Percentiles rank a stretch among this genome's conserved stretches.
Evolutionary conservation across 2,329 filamentous ascomycete species (phyloP).

Genomic region (Cladosporium austrohemisphaericum): DNA sequence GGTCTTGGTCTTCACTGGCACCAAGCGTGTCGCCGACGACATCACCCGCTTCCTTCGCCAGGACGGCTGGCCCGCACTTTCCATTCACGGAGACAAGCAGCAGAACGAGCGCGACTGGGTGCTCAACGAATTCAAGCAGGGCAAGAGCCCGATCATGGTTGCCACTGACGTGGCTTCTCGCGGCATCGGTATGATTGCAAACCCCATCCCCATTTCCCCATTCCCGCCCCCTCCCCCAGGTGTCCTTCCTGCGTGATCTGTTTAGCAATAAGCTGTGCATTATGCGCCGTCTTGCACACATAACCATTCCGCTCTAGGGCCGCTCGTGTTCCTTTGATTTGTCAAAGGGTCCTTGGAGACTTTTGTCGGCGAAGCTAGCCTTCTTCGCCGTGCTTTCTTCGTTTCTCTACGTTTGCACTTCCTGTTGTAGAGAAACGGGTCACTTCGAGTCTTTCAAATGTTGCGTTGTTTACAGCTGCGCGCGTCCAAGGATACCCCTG

Average conservation of each 20-base stretch:
- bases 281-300: constrained; percentile 82
- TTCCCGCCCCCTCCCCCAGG: constrained; percentile 29
- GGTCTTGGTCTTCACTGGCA: constrained; percentile 83
- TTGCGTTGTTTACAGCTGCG: constrained; percentile 64
- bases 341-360: constrained; percentile 85
- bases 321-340: constrained; percentile 77
- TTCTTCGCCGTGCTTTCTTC: constrained; percentile 58
- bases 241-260: constrained; percentile 53
- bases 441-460: constrained; percentile 58
- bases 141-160: constrained; percentile 99
- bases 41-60: constrained; percentile 97
- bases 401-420: constrained; percentile 74
- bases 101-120: constrained; percentile 99
- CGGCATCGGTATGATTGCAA: constrained; percentile 98
- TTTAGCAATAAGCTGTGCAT: constrained; percentile 74
- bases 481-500: constrained; percentile 64
- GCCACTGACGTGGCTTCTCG: constrained; percentile 98
- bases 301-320: constrained; percentile 79
- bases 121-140: constrained; percentile 98
- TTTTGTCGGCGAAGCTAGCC: constrained; percentile 31
- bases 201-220: constrained; percentile 35
- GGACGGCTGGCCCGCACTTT: constrained; percentile 95
- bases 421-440: constrained; percentile 77
- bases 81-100: constrained; percentile 98
- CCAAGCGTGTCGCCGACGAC: constrained; percentile 91